phyloP scores from a whole-genome alignment of 768 basidiomycete species.

The Trametes sanguinea region DNA sequence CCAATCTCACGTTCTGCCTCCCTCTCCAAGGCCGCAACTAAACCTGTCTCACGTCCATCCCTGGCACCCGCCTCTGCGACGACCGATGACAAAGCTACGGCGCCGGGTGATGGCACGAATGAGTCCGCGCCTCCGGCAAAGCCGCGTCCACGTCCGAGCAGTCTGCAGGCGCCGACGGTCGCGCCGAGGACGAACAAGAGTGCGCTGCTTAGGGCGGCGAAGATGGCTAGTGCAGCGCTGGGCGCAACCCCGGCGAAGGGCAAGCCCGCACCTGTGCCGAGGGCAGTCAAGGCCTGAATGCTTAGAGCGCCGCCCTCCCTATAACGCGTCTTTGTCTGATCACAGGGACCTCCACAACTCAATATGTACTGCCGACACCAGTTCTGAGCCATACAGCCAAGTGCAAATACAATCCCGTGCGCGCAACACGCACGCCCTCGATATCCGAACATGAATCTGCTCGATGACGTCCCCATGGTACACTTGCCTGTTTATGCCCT shows the following conservation, averaged over 20 bases:
- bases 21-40: background rate
- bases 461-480: conserved; percentile 9
- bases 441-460: conserved; percentile 8
- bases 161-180: conserved; percentile 60
- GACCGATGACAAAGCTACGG: background rate
- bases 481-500: conserved; percentile 19
- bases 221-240: conserved; percentile 46
- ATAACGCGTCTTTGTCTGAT: background rate
- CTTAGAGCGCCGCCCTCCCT: too few relatives aligned
- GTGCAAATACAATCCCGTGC: background rate
- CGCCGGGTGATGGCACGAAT: conserved; percentile 15
- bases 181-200: conserved; percentile 73
- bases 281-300: conserved; percentile 21
- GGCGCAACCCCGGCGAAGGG: conserved; percentile 14
- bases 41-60: conserved; percentile 4
- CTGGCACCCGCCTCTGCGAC: conserved; percentile 2
- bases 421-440: background rate
- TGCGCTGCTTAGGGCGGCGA: conserved; percentile 68
- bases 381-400: too few relatives aligned
- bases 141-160: conserved; percentile 56
- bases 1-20: conserved; percentile 16
- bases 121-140: conserved; percentile 28
- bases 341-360: too few relatives aligned
- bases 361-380: too few relatives aligned
- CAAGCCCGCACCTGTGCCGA: conserved; percentile 11